Base-by-base conservation (phyloP, 352 stramenopile genomes). In the Phytophthora pistaciae region DNA sequence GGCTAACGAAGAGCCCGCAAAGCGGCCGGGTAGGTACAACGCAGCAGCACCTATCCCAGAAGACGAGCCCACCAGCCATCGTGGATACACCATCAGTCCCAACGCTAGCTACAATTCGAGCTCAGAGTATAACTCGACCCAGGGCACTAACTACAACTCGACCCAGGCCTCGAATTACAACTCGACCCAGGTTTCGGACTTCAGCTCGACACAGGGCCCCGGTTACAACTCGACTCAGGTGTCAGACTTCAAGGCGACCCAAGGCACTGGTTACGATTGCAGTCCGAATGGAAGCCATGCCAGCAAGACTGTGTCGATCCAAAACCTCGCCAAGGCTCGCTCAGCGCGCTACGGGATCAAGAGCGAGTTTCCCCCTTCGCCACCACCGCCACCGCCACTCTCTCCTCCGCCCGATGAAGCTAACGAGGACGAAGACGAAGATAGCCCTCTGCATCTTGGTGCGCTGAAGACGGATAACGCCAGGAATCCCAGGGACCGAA, bases 271-370 rank as follows among this genome's bases (percentile, higher is more conserved):
- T 11, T 56, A 29, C 46, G 58, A 64, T 16, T 31, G 23, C n/a
- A 77, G 60, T 40, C 40, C 63, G 1, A 63, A 79, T 21, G 56
- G 50, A 2, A 78, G 58, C 9, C 50, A 63, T 9, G 55, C 11
- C 0, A 72, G 67, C 36, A 85, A 85, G 60, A 78, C 77, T 52
- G 40, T 85, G 40, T 85, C 78, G 38, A 85, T 85, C 55, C 72
- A 79, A 36, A 74, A 64, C 38, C 79, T 83, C 16, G 73, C 64
- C 5, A 77, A 80, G 36, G 60, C 64, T 21, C 68, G 60, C 5
- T 77, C 64, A 4, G 69, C 69, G 25, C 73, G 64, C 44, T 77
- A 77, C 46, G 69, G 60, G 27, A 77, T 75, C 25, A 77, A 68
- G 33, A 80, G 64, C 62, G 50, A 77, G 18, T 80, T 80, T 14